Conservation (phyloP, 139 green algal species). For the Axilococcus clingmanii region DNA sequence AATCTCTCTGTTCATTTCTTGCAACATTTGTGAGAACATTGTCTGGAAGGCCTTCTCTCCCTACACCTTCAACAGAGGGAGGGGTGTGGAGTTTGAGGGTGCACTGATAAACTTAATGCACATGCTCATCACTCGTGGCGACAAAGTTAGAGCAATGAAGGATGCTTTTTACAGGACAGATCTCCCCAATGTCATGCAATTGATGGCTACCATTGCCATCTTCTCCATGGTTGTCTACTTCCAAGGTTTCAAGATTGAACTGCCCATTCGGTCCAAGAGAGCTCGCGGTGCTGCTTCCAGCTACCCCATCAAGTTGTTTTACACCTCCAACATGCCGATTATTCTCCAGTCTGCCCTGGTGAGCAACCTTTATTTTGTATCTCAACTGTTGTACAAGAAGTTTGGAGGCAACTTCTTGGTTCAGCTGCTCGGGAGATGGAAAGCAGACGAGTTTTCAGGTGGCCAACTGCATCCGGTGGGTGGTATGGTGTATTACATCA, state of each 20-base stretch:
- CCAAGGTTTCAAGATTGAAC: constrained; percentile 97
- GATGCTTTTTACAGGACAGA: constrained; percentile 97
- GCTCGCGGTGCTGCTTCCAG: constrained; percentile 62
- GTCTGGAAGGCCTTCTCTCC: constrained; percentile 91
- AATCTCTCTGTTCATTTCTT: constrained; percentile 99
- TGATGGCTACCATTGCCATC: constrained; percentile 90
- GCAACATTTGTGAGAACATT: constrained; percentile 99
- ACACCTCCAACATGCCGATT: constrained; percentile 99
- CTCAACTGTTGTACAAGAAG: constrained; percentile 96
- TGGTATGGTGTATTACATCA: constrained; percentile 98
- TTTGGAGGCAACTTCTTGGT: constrained; percentile 93
- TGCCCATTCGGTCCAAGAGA: constrained; percentile 92
- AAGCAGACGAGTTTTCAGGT: constrained; percentile 53
- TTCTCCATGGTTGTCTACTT: constrained; percentile 99
- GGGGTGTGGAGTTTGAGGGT: constrained; percentile 95
- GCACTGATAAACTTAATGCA: constrained; percentile 97
- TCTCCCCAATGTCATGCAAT: constrained; percentile 95
- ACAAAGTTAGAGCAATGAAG: constrained; percentile 74
- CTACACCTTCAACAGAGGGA: constrained; percentile 47
- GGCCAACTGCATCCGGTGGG: constrained; percentile 84
- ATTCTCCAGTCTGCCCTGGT: constrained; percentile 98
- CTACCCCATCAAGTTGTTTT: constrained; percentile 99
- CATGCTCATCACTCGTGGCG: constrained; percentile 81
- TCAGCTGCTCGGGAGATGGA: constrained; percentile 74
- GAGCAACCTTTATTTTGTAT: constrained; percentile 99